Percentiles rank a stretch among this genome's conserved stretches.
Conservation (phyloP, 2,329 filamentous ascomycete genomes). For the Aspergillus sp. region DNA sequence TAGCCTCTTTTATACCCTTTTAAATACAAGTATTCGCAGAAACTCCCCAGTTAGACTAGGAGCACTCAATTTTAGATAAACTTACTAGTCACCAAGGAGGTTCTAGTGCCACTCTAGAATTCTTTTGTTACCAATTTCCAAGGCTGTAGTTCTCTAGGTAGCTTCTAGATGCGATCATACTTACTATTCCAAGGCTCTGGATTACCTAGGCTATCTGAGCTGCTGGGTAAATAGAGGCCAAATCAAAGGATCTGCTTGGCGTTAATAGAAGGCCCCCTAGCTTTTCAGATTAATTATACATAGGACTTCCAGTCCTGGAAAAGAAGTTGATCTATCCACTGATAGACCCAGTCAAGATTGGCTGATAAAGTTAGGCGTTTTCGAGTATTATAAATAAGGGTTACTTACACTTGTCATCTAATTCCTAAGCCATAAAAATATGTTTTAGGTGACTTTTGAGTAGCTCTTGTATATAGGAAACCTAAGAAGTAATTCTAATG, state of each 20-base stretch:
- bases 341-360: conserved; percentile 22
- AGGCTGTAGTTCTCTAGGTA: not conserved
- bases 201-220: not conserved
- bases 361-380: conserved; percentile 5
- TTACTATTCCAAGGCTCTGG: conserved; percentile 10
- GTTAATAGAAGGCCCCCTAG: conserved; percentile 2
- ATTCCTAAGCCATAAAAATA: conserved; percentile 20
- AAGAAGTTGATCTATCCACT: conserved; percentile 22
- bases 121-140: conserved; percentile 3
- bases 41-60: not conserved
- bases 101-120: conserved; percentile 1
- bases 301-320: conserved; percentile 9
- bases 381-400: too few relatives aligned
- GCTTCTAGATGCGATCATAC: conserved; percentile 1
- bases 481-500: conserved; percentile 33
- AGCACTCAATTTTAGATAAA: not conserved
- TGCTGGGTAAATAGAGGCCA: conserved; percentile 1
- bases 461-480: conserved; percentile 37
- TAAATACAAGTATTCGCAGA: not conserved
- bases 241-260: conserved; percentile 5
- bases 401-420: conserved; percentile 6
- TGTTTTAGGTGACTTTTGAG: not conserved
- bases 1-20: not conserved
- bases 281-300: not conserved
- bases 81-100: conserved; percentile 4